Conservation (phyloP, 345 rosid genomes). For the Linum usitatissimum region DNA sequence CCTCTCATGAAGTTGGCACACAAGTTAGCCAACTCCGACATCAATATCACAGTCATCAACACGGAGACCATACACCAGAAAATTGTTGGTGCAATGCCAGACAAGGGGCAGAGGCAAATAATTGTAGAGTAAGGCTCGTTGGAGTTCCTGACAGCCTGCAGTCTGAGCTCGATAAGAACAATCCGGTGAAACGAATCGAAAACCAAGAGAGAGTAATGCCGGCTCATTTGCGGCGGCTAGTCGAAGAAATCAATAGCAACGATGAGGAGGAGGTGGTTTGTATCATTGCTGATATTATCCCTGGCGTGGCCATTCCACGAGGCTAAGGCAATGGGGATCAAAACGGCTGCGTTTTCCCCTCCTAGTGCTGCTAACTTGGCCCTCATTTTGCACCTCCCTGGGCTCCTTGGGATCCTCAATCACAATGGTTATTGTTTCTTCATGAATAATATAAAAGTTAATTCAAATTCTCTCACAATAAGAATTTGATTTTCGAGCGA, state of each 20-base stretch:
- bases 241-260: conserved; percentile 12
- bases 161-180: neutral
- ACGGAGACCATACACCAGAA: conserved; percentile 30
- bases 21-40: conserved; percentile 15
- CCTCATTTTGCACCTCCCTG: neutral
- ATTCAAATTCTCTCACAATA: too few species aligned
- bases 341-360: neutral
- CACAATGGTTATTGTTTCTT: too few species aligned
- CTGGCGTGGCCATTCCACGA: conserved; percentile 20
- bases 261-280: conserved; percentile 20
- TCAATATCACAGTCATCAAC: conserved; percentile 28
- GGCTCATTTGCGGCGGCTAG: neutral
- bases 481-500: too few species aligned
- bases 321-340: neutral
- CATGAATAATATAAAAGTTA: too few species aligned
- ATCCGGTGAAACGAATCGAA: conserved; percentile 25
- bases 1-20: conserved; percentile 31
- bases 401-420: too few species aligned
- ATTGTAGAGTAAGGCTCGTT: too few species aligned
- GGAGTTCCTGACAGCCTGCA: too few species aligned
- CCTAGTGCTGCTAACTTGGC: neutral
- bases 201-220: conserved; percentile 18
- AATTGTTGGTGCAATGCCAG: conserved; percentile 10
- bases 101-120: neutral
- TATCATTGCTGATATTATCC: conserved; percentile 31